Percentiles rank a stretch among this genome's conserved stretches.
Evolutionary conservation across 1,284 basidiomycete genomes (phyloP).

Genomic region (Irpex sp.): DNA sequence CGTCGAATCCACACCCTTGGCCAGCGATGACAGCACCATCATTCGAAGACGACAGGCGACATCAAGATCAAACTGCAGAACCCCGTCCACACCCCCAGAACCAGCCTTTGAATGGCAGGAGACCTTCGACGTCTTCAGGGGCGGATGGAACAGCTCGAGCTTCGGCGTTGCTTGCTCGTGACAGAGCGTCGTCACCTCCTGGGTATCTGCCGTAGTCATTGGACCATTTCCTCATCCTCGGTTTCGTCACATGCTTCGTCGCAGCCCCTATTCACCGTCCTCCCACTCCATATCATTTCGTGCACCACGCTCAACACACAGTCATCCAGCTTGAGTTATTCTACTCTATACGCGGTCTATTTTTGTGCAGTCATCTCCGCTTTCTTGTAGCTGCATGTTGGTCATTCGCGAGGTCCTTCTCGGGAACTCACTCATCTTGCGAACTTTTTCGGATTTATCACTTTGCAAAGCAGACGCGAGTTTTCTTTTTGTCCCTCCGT

Average conservation of each 20-base stretch:
- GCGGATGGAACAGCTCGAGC: background rate
- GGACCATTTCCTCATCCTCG: background rate
- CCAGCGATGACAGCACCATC: background rate
- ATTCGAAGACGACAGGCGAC: background rate
- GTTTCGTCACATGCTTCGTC: background rate
- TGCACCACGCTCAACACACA: background rate
- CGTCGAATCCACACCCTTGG: slow-evolving; percentile 3
- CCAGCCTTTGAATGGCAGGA: background rate
- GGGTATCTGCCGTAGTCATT: background rate
- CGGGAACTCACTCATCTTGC: too few species aligned
- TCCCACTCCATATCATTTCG: background rate
- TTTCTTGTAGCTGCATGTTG: background rate
- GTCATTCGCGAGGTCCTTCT: too few species aligned
- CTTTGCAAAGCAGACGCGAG: too few species aligned
- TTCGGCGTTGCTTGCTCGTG: background rate
- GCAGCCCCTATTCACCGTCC: background rate
- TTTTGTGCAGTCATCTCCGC: background rate
- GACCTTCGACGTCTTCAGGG: background rate
- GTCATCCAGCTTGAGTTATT: background rate
- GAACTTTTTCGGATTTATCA: too few species aligned
- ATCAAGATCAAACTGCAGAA: background rate
- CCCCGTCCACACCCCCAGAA: background rate
- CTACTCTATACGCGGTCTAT: background rate
- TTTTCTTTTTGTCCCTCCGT: too few species aligned
- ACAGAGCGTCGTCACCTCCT: background rate